These are phyloP conservation scores for Paracorniculantispora psalliotae DNA, from an alignment of 2,329 filamentous ascomycete species.

Conservation along the genomic window DNA sequence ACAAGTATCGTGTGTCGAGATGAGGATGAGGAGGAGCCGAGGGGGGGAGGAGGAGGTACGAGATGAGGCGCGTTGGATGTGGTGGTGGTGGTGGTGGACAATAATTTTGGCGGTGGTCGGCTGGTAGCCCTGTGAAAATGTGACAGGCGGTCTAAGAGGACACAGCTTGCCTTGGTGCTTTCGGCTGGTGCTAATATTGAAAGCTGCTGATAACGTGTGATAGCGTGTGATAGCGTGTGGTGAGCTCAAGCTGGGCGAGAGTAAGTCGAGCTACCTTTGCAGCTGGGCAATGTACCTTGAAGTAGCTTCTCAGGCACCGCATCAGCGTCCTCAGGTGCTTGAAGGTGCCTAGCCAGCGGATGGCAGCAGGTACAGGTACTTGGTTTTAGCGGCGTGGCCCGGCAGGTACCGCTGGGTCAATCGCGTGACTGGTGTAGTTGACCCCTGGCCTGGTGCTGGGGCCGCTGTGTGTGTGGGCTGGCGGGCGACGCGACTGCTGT, in stretches of 20 bases:
- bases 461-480: no score
- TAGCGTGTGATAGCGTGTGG: no score
- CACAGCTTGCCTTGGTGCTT: neutral
- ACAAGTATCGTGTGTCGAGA: neutral
- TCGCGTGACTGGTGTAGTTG: constrained; percentile 8
- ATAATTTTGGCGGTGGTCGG: neutral
- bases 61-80: constrained; percentile 5
- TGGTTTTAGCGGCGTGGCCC: neutral
- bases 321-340: neutral
- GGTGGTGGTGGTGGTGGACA: neutral
- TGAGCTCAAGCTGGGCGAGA: no score
- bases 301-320: neutral
- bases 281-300: neutral
- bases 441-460: no score
- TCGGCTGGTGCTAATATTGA: neutral
- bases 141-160: constrained; percentile 9
- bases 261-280: neutral
- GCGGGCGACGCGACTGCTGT: no score
- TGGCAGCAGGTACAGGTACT: neutral
- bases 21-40: neutral
- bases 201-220: neutral
- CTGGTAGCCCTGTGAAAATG: neutral
- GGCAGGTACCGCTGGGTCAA: constrained; percentile 8
- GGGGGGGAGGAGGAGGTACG: neutral
- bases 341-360: neutral